Evolutionary conservation across 768 basidiomycete species (phyloP), one percentile per base, ranked within the genome.

Genomic region (Mycena floridula): DNA sequence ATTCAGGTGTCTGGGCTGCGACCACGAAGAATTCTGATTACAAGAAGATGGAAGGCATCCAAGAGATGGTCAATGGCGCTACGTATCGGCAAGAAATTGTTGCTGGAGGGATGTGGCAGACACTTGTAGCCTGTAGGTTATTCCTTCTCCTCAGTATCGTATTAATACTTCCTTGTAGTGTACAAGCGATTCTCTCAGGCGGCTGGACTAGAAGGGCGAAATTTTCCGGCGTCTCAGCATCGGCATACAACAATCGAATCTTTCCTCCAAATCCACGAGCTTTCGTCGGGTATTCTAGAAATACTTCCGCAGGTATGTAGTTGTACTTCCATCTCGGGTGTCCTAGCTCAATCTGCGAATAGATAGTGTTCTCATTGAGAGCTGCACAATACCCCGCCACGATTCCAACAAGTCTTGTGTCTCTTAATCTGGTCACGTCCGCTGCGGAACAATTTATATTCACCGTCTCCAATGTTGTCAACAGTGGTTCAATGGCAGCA

Each of bases 41-140:
- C 45, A 60, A 87, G 37, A 70, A 70, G 16, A 74, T 79, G 60
- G 71, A 82, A 54, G 87, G 87, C 20, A 61, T 85, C 54, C 80
- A 84, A 44, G 67, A 68, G 42, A 59, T 78, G 13, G 76, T 85
- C 5, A 68, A 63, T 51, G 61, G 77, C 37, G 57, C 66, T n/a
- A 48, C 56, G 16, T 82, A 89, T 54, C 75, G 85, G 16, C 79
- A 89, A 52, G 88, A 90, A 58, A 65, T 89, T 27, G 81, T 87
- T 7, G 83, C 85, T 1, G 77, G 80, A 7, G 77, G 77, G 26
- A 66, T 89, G 43, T 64, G 68, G 52, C 67, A 67, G 25, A 77
- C 77, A 54, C 58, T 85, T 37, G 66, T 74, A 15, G 51, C 64
- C 27, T 66, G 85, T 85, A 20, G 35, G 11, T 26, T 30, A 9